These are phyloP conservation scores for Lachnellula suecica DNA, from an alignment of 2,329 filamentous ascomycete species.

Conservation along the genomic window DNA sequence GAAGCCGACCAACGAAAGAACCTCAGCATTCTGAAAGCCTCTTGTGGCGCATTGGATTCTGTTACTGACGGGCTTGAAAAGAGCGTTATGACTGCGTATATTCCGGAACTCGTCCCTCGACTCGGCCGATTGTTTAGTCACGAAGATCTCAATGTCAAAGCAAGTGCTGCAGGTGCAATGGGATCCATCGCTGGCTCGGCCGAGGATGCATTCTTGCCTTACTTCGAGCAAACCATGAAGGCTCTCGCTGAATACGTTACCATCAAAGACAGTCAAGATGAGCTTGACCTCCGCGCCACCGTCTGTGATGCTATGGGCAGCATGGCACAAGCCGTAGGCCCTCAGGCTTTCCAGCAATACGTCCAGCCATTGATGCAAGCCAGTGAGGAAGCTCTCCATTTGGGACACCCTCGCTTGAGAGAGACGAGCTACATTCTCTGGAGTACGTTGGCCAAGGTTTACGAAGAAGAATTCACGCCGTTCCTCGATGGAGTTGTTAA, in stretches of 20 bases:
- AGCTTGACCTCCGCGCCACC: slow-evolving; percentile 84
- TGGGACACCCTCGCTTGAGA: slow-evolving; percentile 86
- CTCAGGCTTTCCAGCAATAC: slow-evolving; percentile 84
- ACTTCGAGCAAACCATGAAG: slow-evolving; percentile 87
- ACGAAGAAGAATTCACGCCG: slow-evolving; percentile 77
- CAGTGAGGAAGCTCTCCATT: slow-evolving; percentile 84
- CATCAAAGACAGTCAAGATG: slow-evolving; percentile 86
- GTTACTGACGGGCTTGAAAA: slow-evolving; percentile 83
- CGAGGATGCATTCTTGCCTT: slow-evolving; percentile 82
- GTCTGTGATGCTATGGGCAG: slow-evolving; percentile 92
- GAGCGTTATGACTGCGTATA: slow-evolving; percentile 78
- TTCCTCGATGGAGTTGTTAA: slow-evolving; percentile 78
- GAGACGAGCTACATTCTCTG: slow-evolving; percentile 98
- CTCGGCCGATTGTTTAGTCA: slow-evolving; percentile 83
- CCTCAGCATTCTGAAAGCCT: slow-evolving; percentile 82
- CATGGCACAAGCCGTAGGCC: slow-evolving; percentile 85
- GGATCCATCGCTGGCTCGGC: slow-evolving; percentile 88
- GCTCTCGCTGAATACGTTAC: slow-evolving; percentile 80
- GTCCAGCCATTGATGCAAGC: slow-evolving; percentile 88
- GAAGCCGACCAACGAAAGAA: slow-evolving; percentile 69
- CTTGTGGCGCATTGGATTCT: slow-evolving; percentile 87
- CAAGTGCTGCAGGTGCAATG: slow-evolving; percentile 82
- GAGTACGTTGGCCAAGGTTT: slow-evolving; percentile 92
- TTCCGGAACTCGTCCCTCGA: slow-evolving; percentile 77
- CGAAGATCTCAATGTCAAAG: slow-evolving; percentile 86